Percentiles rank a stretch among this genome's conserved stretches.
phyloP scores from a whole-genome alignment of 306 rosid species.

The Purshia tridentata region DNA sequence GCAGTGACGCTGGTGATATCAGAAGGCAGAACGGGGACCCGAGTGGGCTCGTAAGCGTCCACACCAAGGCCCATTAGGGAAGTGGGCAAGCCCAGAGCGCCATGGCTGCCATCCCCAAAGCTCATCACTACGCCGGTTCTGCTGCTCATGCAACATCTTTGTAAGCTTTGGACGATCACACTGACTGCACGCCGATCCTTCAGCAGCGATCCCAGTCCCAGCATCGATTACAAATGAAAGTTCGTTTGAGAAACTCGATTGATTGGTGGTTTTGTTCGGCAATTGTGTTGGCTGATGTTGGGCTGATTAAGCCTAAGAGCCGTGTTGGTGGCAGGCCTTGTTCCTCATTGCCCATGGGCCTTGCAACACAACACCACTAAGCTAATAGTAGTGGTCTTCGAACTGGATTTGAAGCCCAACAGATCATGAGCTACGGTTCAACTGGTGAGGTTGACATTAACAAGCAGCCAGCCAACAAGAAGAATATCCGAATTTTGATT shows the following conservation, averaged over 20 bases:
- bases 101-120: conserved; percentile 87
- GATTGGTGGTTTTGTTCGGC: background rate
- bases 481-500: background rate
- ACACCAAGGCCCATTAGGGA: conserved; percentile 49
- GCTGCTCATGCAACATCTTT: conserved; percentile 49
- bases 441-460: no score
- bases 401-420: no score
- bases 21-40: conserved; percentile 54
- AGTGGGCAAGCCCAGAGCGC: conserved; percentile 72
- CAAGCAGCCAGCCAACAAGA: background rate
- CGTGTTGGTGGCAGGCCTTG: no score
- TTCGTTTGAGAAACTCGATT: background rate
- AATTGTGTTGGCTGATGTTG: background rate
- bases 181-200: background rate
- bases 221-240: background rate
- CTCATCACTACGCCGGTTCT: conserved; percentile 54
- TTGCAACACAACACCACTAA: no score
- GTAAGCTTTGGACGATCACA: background rate
- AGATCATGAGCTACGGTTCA: no score
- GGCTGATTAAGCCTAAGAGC: background rate
- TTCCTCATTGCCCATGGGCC: no score
- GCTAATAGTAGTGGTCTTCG: no score
- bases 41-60: conserved; percentile 73
- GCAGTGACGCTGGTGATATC: conserved; percentile 52
- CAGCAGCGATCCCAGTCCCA: conserved; percentile 8